Base-by-base conservation (phyloP, 2,329 filamentous ascomycete species). In the Coniochaeta prunicola region DNA sequence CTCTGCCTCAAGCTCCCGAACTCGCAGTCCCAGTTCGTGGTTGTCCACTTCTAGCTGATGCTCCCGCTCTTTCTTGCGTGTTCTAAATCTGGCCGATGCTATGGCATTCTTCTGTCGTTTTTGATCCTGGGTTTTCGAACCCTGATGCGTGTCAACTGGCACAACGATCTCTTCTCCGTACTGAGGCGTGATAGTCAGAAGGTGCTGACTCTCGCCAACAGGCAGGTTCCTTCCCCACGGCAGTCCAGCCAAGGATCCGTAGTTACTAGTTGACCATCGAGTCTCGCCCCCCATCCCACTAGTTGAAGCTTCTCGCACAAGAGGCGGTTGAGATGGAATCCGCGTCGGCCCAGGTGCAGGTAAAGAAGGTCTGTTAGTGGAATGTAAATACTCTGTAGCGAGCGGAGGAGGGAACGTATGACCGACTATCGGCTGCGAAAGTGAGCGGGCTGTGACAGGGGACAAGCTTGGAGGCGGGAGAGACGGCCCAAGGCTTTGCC, bases 101-200 rank as follows among this genome's bases (percentile, higher is more conserved):
- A 89, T 89, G 42, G 91, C 91, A 68, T 96, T 96, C 57, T 91
- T 84, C 70, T 89, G 87, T 59, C 91, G 81, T 74, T 94, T 96
- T 71, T 96, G 90, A 67, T 94, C 90, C 40, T 90, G 89, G 66
- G 90, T 85, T 64, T 87, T 88, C 13, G 91, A 96, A 13, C 88
- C 91, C 66, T 91, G 88, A 64, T 91, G 88, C 48, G 90, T 85
- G 69, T 96, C 91, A 10, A 93, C 85, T 15, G 87, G 86, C 55
- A 92, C 84, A 10, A 79, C 72, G 45, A 84, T 80, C 31, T 73
- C 69, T 48, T 75, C 76, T 42, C 72, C 76, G 64, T 68, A 71
- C 58, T 58, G 71, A 53, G 73, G 73, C 15, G 63, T 71, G 34
- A 73, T 72, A 7, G 68, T 64, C 17, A 72, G 61, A 8, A 69